Percentiles rank a stretch among this genome's conserved stretches.
Conservation (phyloP, 257 asterid genomes). For the Solanum medicagineum region DNA sequence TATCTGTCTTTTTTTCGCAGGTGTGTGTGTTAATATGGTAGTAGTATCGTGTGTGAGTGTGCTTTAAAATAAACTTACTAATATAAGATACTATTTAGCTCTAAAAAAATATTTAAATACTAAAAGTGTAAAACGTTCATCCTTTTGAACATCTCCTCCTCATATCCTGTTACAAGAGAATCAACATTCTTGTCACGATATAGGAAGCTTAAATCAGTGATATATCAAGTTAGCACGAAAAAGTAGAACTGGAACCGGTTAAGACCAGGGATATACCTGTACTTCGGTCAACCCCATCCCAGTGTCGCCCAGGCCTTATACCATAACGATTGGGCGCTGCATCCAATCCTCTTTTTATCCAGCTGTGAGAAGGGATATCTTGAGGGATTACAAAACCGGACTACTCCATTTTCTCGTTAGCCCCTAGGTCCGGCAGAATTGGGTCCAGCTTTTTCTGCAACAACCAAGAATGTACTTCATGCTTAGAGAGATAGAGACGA, state of each 20-base stretch:
- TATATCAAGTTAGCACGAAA: background rate
- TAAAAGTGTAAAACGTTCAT: conserved; percentile 3
- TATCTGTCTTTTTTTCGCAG: no score
- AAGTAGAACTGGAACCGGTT: background rate
- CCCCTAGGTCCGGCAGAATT: conserved; percentile 53
- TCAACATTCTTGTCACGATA: background rate
- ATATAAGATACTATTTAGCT: no score
- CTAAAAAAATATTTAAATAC: no score
- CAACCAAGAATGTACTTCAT: background rate
- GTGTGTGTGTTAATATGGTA: no score
- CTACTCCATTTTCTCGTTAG: conserved; percentile 62
- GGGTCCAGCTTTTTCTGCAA: conserved; percentile 55
- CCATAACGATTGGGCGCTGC: conserved; percentile 78
- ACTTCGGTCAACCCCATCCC: conserved; percentile 95
- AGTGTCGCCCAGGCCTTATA: conserved; percentile 86
- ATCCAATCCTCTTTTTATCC: conserved; percentile 60
- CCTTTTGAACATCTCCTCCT: conserved; percentile 57
- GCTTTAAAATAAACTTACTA: no score
- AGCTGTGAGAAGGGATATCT: conserved; percentile 65
- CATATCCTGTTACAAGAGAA: conserved; percentile 32
- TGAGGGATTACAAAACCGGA: conserved; percentile 85
- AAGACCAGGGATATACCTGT: conserved; percentile 25
- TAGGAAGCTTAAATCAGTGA: background rate
- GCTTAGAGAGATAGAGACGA: background rate
- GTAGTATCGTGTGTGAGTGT: no score